Base-by-base conservation (phyloP, 352 stramenopile genomes). In the Phytophthora pluvialis region DNA sequence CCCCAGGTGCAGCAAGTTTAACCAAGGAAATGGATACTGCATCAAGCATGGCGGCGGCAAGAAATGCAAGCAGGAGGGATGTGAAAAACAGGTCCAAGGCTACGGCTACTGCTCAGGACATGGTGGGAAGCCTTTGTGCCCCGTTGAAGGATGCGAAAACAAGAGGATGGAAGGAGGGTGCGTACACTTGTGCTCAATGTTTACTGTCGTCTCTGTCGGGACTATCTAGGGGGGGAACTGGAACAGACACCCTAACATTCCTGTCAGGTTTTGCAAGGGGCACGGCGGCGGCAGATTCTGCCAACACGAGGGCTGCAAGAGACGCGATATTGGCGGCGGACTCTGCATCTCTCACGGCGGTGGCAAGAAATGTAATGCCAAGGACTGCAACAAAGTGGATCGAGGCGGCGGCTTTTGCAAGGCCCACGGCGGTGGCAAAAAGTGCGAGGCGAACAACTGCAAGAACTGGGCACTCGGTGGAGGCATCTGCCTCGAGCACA, bases 261-360 rank as follows among this genome's bases (percentile, higher is more conserved):
- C 18, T 67, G 52, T 8, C 46, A 88, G 87, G 3, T 91, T 86
- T 45, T 97, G 90, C 63, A 96, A 96, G 53, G 76, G 81, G 6
- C 89, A 97, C 32, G 89, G 89, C 8, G 89, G 89, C 3, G 89
- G 86, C 0, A 74, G 88, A 10, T 94, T 89, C 47, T 96, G 88
- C 29, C 87, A 93, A 48, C 58, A 81, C 10, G 72, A 81, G 13
- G 76, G 71, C 8, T 96, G 88, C 57, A 90, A 90, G 72, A 92
- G 82, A 67, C 84, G 86, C 25, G 88, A 96, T 59, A 93, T 96
- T 60, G 89, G 88, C 28, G 88, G 89, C 5, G 89, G 89, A 1
- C 91, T 78, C 31, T 97, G 89, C 62, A 97, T 94, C 43, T 75
- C 83, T 3, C 90, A 97, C 49, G 90, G 90, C 39, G 90, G 90